Evolutionary conservation across 2,329 filamentous ascomycete species (phyloP).

Genomic region (Scleromitrula shiraiana): DNA sequence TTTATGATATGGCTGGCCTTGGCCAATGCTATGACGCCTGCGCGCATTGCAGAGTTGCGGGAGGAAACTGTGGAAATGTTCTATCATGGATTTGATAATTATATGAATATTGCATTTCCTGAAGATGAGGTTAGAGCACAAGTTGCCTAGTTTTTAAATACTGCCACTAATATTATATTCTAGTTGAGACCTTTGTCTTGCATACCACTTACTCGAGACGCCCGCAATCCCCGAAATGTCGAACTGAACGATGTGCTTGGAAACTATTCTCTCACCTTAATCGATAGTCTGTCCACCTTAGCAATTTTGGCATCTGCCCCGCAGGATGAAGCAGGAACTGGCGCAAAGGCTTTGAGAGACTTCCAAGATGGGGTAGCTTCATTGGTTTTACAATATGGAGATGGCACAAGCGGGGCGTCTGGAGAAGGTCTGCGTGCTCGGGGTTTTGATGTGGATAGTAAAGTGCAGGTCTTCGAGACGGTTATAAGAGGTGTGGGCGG

Average conservation of each 20-base stretch:
- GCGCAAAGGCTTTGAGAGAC: constrained; percentile 55
- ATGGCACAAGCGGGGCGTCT: constrained; percentile 61
- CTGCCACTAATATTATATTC: constrained; percentile 8
- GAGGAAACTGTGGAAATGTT: constrained; percentile 70
- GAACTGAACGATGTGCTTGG: constrained; percentile 92
- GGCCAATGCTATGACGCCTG: constrained; percentile 42
- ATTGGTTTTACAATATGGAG: constrained; percentile 77
- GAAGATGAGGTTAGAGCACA: constrained; percentile 68
- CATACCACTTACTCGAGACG: constrained; percentile 74
- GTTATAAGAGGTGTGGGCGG: constrained; percentile 91
- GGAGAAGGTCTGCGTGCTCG: constrained; percentile 65
- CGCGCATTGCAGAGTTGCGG: constrained; percentile 46
- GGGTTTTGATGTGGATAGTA: constrained; percentile 93
- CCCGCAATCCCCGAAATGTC: constrained; percentile 67
- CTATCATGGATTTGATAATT: constrained; percentile 94
- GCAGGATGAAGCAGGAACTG: constrained; percentile 43
- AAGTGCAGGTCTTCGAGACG: constrained; percentile 97
- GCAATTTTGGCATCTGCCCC: constrained; percentile 81
- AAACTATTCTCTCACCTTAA: constrained; percentile 92
- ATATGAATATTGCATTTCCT: constrained; percentile 88
- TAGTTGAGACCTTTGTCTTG: constrained; percentile 82
- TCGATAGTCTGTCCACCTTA: constrained; percentile 90
- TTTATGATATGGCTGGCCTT: constrained; percentile 22
- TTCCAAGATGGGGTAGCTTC: constrained; percentile 75
- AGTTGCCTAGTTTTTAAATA: background rate